Conservation (phyloP, 495 filamentous ascomycete genomes). For the Pseudomonodictys pantanalensis region DNA sequence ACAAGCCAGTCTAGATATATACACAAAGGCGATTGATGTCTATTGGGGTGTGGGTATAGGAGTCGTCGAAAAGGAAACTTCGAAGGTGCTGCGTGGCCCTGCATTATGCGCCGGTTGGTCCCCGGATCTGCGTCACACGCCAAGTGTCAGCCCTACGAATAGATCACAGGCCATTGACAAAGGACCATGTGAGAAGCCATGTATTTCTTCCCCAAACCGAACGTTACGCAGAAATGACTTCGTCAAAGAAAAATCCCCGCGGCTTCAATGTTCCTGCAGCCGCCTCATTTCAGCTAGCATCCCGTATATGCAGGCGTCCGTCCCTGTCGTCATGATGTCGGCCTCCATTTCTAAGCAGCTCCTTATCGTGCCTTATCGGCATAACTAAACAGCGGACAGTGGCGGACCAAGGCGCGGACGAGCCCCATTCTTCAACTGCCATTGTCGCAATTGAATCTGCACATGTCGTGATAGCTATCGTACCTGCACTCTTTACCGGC, state of each 20-base stretch:
- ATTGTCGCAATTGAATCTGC: slow-evolving; percentile 1
- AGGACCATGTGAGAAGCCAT: not conserved
- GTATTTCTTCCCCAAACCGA: not conserved
- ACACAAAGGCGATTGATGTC: not conserved
- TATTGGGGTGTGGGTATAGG: not conserved
- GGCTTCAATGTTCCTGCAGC: too few species aligned
- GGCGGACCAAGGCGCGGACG: slow-evolving; percentile 20
- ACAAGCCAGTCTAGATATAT: not conserved
- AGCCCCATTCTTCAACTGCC: not conserved
- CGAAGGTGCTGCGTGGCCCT: not conserved
- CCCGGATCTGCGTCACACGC: too few species aligned
- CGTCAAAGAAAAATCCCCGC: not conserved
- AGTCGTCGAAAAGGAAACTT: not conserved
- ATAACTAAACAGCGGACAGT: not conserved
- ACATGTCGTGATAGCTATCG: slow-evolving; percentile 7
- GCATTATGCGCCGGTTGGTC: not conserved
- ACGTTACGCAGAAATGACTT: not conserved
- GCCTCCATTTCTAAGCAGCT: slow-evolving; percentile 24
- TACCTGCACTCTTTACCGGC: not conserved
- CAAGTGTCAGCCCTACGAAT: not conserved
- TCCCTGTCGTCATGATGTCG: slow-evolving; percentile 6
- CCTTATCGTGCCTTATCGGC: slow-evolving; percentile 1
- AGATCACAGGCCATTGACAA: not conserved
- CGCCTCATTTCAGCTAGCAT: too few species aligned
- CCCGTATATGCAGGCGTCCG: not conserved